A percentile compares a stretch with the other conserved stretches of the same genome.
phyloP scores from a whole-genome alignment of 768 basidiomycete genomes.

The Rhizopogon vinicolor region DNA sequence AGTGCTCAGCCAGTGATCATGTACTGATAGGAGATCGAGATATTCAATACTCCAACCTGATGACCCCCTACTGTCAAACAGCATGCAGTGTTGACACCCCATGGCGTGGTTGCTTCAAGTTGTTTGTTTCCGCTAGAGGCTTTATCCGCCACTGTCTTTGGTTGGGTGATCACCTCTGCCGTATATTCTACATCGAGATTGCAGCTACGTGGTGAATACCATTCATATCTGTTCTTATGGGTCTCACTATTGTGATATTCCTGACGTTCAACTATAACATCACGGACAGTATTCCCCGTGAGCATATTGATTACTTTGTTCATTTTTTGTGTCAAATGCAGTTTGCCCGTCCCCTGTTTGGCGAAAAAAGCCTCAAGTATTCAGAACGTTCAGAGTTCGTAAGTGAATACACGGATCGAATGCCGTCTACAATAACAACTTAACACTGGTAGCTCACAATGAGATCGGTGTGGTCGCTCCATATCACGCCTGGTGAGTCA shows the following conservation, averaged over 20 bases:
- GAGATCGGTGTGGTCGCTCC: slow-evolving; percentile 62
- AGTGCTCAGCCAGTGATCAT: no score
- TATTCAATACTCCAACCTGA: no score
- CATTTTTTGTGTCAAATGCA: slow-evolving; percentile 12
- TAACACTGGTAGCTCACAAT: slow-evolving; percentile 30
- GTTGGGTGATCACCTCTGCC: no score
- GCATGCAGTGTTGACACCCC: no score
- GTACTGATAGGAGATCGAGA: no score
- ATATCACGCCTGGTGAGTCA: slow-evolving; percentile 55
- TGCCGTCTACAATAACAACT: background rate
- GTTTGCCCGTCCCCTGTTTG: slow-evolving; percentile 48
- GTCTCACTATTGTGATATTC: slow-evolving; percentile 27
- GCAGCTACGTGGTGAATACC: background rate
- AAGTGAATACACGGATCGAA: slow-evolving; percentile 10
- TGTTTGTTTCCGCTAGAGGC: no score
- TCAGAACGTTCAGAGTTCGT: slow-evolving; percentile 35
- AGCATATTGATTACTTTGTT: background rate
- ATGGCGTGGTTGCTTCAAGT: no score
- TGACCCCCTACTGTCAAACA: no score
- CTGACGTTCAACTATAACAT: slow-evolving; percentile 19
- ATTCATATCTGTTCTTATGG: background rate
- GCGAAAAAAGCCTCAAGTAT: slow-evolving; percentile 57
- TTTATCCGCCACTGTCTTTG: no score
- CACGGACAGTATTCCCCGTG: slow-evolving; percentile 31
- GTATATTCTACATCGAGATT: no score